phyloP scores from a whole-genome alignment of 495 filamentous ascomycete species.

The Bryoglossum gracile region DNA sequence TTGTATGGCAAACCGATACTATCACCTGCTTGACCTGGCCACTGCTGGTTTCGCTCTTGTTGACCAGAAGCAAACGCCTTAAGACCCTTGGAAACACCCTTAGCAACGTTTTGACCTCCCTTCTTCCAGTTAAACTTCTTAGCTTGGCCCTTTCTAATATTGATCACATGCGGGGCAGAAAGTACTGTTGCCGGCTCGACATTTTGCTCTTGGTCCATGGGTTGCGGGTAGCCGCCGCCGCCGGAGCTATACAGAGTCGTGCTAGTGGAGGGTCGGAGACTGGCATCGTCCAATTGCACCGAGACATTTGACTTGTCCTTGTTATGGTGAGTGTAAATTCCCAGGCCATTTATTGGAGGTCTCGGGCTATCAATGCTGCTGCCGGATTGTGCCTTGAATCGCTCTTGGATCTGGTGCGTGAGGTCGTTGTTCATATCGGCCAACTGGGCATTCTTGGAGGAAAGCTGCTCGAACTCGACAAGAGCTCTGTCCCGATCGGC shows the following conservation, averaged over 20 bases:
- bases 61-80: conserved; percentile 65
- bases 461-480: conserved; percentile 91
- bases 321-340: conserved; percentile 65
- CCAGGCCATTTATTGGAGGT: conserved; percentile 65
- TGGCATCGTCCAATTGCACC: conserved; percentile 45
- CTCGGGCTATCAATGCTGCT: conserved; percentile 37
- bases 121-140: conserved; percentile 99
- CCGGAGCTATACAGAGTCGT: conserved; percentile 28
- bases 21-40: conserved; percentile 41
- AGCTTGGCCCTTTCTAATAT: conserved; percentile 82
- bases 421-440: conserved; percentile 91
- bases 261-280: conserved; percentile 40
- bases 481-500: conserved; percentile 84
- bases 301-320: conserved; percentile 69
- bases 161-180: conserved; percentile 79
- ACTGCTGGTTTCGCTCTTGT: conserved; percentile 32
- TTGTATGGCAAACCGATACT: conserved; percentile 56
- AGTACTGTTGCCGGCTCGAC: conserved; percentile 50
- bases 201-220: conserved; percentile 37
- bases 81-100: conserved; percentile 87
- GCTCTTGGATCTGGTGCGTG: conserved; percentile 86
- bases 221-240: conserved; percentile 20
- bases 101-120: conserved; percentile 83
- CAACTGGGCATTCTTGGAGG: conserved; percentile 86
- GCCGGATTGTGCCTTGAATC: conserved; percentile 73